Base-by-base conservation (phyloP, 2,329 filamentous ascomycete genomes). In the Fusarium torulosum region DNA sequence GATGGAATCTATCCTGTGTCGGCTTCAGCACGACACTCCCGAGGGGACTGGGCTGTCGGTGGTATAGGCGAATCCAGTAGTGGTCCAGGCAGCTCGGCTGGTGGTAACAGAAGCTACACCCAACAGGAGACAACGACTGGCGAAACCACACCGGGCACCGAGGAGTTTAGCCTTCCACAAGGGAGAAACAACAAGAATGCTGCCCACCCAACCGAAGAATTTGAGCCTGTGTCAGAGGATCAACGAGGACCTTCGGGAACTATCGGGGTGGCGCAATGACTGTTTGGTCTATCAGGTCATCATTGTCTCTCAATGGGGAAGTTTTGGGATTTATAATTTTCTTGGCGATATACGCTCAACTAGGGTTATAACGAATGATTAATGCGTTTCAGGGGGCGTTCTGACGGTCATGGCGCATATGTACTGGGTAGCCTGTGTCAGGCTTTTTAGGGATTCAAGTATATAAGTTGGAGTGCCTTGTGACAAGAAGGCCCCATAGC, bases 1-100 rank as follows among this genome's bases (percentile, higher is more conserved):
- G 66, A 73, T 14, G 59, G 58, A 8, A 62, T 69, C 7, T 50
- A 70, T n/a, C 50, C 67, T 5, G 47, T 25, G 6, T 64, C 66
- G n/a, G 45, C 37, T 14, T 66, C 64, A 37, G 59, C 50, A n/a
- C 59, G 53, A 13, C 47, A 67, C 15, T 64, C 62, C 19, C 67
- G 70, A 43, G 47, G 50, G 7, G 64, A 72, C 29, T 57, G 70
- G 42, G 41, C 53, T 23, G 52, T 41, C 15, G 46, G 31, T 11
- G 53, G 41, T 13, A 27, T 40, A 20, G 47, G 56, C 7, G 60
- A 56, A 38, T 58, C 47, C 37, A 69, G 43, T 25, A 68, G 60
- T 54, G 49, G 31, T 14, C 55, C 49, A 37, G 41, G 44, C 20
- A 62, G 47, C 35, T 57, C 29, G 9, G 42, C 52, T 33, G 47